phyloP scores from a whole-genome alignment of 179 eudicot genomes.

The Vitellaria paradoxa region DNA sequence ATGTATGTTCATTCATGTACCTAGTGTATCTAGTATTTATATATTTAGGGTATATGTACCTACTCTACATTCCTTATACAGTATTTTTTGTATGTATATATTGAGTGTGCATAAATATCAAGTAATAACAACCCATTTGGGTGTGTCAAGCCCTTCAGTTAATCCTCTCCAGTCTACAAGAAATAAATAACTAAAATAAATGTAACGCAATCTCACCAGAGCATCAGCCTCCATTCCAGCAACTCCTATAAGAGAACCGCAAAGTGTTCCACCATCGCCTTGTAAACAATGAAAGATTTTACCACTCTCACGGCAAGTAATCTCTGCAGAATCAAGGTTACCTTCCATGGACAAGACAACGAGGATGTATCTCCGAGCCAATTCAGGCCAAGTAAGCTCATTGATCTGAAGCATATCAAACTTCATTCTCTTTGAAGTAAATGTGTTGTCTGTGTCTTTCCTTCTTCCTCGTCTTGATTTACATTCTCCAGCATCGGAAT shows the following conservation, averaged over 20 bases:
- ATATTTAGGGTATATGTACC: no score
- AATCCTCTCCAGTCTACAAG: no score
- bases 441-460: conserved; percentile 64
- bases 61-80: no score
- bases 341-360: conserved; percentile 73
- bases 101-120: no score
- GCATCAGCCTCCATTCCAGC: conserved; percentile 98
- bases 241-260: conserved; percentile 82
- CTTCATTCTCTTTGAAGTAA: conserved; percentile 52
- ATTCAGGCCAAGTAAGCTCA: conserved; percentile 92
- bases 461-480: conserved; percentile 78
- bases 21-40: no score
- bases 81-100: no score
- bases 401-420: conserved; percentile 76
- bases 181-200: neutral
- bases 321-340: conserved; percentile 68
- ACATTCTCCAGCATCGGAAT: conserved; percentile 63
- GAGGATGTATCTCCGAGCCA: conserved; percentile 80
- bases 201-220: conserved; percentile 51
- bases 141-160: no score
- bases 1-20: no score
- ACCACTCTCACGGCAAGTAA: conserved; percentile 63
- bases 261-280: conserved; percentile 92
- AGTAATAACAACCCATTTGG: no score
- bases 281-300: conserved; percentile 80